phyloP scores from a whole-genome alignment of 345 rosid genomes.

The Rhodamnia rubescens region DNA sequence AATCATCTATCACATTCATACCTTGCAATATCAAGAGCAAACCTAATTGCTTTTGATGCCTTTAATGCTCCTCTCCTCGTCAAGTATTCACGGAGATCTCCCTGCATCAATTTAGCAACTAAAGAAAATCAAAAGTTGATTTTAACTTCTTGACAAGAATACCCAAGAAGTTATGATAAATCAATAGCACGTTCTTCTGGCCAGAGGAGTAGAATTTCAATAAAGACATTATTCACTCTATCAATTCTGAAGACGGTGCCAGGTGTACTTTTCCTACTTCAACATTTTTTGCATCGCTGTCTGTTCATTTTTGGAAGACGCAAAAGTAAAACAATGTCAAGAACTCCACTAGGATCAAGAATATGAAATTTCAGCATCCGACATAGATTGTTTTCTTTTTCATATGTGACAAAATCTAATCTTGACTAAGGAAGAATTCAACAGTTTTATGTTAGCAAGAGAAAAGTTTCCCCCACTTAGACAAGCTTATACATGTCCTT shows the following conservation, averaged over 20 bases:
- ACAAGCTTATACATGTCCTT: not conserved
- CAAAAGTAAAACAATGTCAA: not conserved
- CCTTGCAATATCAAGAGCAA: constrained; percentile 98
- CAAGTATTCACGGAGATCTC: constrained; percentile 59
- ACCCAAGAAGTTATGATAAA: not conserved
- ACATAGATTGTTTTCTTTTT: not conserved
- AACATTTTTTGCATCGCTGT: not conserved
- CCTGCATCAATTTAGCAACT: constrained; percentile 26
- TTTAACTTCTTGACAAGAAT: not conserved
- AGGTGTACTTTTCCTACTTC: not conserved
- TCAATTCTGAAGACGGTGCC: not conserved
- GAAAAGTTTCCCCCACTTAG: not conserved
- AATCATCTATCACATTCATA: constrained; percentile 6
- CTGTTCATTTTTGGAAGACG: not conserved
- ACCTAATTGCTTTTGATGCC: constrained; percentile 47
- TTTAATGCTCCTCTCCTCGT: constrained; percentile 49
- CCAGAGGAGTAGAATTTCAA: not conserved
- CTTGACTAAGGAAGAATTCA: not conserved
- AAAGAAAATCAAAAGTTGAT: not conserved
- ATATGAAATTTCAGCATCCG: not conserved
- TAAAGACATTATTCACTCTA: not conserved
- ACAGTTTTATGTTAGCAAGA: not conserved
- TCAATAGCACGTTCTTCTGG: not conserved
- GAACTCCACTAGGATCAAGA: not conserved
- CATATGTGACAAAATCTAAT: not conserved